Base-by-base conservation (phyloP, 1,284 basidiomycete species). In the Heterobasidion irregulare region DNA sequence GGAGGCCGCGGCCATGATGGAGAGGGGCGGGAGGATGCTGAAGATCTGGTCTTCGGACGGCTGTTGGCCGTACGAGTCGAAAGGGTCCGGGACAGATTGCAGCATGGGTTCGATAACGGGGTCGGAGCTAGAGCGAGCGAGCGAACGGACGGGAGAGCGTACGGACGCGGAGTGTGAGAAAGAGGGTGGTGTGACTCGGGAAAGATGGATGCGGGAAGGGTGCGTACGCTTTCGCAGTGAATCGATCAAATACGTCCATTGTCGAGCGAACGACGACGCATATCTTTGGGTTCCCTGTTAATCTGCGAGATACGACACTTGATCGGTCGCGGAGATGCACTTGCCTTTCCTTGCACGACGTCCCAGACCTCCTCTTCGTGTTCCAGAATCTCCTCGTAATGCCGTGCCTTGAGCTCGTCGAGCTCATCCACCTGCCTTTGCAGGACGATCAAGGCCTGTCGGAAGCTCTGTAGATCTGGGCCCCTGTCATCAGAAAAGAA, bases 361-460 rank as follows among this genome's bases (percentile, higher is more conserved):
- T 93, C 84, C 95, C 95, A 98, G 6, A 92, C 84, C 71, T 94
- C 86, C 63, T 96, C 92, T 71, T 98, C 94, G 61, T 93, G 92
- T 56, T 93, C 91, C 53, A 95, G 73, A 54, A 96, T 94, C 62
- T 95, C 89, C 60, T 83, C 80, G 66, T 94, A 94, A 70, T 94
- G 91, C 9, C 80, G 76, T 3, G 72, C 79, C 65, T 93, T 94
- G 59, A 93, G 72, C 59, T 84, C 83, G 67, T 94, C 92, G 15
- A 94, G 75, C 54, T 90, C 90, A 62, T 94, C 89, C 0, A 98
- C 93, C 69, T 96, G 93, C 44, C 83, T 78, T 64, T 98, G 94
- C 41, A 98, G 73, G 16, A 94, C 78, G 32, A 79, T 70, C 35
- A 95, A 72, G n/a, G 92, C 91, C 70, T 88, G 83, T 57, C 93